Conservation (phyloP, 148 eudicot species). For the Camellia sinensis region DNA sequence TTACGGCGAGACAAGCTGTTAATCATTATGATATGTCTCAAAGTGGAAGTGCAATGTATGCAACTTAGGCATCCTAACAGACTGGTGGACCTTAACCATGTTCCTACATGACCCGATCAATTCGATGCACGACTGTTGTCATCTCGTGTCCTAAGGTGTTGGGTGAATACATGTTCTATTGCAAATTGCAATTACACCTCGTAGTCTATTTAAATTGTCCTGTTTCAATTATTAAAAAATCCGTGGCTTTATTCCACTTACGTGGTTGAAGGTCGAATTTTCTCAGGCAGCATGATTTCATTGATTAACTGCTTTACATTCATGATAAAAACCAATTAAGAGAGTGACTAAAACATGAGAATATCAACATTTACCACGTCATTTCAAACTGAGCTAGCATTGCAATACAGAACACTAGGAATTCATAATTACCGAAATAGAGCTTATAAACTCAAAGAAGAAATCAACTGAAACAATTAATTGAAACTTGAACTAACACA, state of each 20-base stretch:
- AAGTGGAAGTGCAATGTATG: no score
- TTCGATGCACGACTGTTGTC: no score
- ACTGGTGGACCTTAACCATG: no score
- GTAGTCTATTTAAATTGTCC: not conserved
- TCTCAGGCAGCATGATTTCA: not conserved
- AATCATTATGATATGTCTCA: no score
- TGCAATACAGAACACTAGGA: not conserved
- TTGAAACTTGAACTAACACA: not conserved
- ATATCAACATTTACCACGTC: no score
- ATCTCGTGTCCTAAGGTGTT: no score
- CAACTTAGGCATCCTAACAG: no score
- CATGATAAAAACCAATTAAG: not conserved
- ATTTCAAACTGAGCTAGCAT: not conserved
- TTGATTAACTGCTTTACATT: not conserved
- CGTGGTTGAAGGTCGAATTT: not conserved
- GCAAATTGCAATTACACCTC: no score
- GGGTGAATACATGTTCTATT: no score
- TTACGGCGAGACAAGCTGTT: no score
- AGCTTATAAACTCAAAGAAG: not conserved
- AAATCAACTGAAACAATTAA: not conserved
- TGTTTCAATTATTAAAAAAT: not conserved
- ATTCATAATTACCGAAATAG: not conserved
- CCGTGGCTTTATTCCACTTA: not conserved
- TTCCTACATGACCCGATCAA: no score
- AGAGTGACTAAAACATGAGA: not conserved